Evolutionary conservation across 352 stramenopile genomes (phyloP).

Genomic region (Pythium grandisporangium): DNA sequence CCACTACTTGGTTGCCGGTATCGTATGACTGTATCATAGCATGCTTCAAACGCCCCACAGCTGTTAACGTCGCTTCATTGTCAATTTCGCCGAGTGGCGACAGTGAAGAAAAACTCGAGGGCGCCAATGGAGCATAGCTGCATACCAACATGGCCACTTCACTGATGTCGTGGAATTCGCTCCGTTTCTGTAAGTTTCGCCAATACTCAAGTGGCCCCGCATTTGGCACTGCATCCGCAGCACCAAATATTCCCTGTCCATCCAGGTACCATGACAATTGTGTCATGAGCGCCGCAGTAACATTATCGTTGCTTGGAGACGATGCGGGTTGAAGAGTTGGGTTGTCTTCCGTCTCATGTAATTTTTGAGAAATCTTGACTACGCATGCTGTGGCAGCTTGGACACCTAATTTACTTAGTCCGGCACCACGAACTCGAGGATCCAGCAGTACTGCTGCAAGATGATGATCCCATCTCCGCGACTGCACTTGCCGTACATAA

Average conservation of each 20-base stretch:
- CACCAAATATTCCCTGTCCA: too few species aligned
- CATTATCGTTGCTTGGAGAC: too few species aligned
- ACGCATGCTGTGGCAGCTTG: too few species aligned
- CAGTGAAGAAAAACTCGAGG: background rate
- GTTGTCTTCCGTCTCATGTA: too few species aligned
- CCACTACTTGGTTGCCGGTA: too few species aligned
- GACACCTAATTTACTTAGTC: constrained; percentile 1
- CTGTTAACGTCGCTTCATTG: background rate
- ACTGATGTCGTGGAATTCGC: constrained; percentile 3
- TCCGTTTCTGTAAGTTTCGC: constrained; percentile 1
- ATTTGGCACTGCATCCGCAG: too few species aligned
- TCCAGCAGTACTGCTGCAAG: constrained; percentile 9
- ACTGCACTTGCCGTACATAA: background rate
- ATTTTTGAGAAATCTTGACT: too few species aligned
- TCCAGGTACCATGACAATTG: too few species aligned
- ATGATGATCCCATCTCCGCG: constrained; percentile 3
- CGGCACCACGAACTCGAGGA: constrained; percentile 5
- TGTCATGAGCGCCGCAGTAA: too few species aligned
- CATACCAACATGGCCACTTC: constrained; percentile 7
- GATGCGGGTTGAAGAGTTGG: too few species aligned
- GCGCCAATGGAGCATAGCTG: constrained; percentile 3
- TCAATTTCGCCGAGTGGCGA: background rate
- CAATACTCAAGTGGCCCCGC: too few species aligned
- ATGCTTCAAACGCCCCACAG: background rate
- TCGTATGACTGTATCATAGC: too few species aligned